A percentile compares a stretch with the other conserved stretches of the same genome.
phyloP scores from a whole-genome alignment of 495 filamentous ascomycete species.

The Penicillium canariense region DNA sequence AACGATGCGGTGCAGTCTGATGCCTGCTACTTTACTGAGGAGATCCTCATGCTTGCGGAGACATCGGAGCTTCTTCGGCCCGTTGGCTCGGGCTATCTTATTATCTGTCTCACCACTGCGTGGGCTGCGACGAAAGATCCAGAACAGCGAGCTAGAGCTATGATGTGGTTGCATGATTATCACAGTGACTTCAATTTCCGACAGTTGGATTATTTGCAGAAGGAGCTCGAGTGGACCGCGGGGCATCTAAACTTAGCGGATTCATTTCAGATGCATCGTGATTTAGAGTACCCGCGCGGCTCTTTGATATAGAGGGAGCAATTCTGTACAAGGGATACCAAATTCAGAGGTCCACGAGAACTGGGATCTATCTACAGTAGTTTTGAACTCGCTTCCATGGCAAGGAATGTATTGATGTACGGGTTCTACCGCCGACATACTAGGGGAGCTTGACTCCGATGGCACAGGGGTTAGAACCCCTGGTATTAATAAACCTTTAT shows the following conservation, averaged over 20 bases:
- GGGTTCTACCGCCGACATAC: too few relatives aligned
- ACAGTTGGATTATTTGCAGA: neutral
- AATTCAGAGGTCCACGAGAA: too few relatives aligned
- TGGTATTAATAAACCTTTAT: neutral
- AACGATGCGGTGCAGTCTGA: conserved; percentile 17
- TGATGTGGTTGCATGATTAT: conserved; percentile 26
- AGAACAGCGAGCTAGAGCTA: conserved; percentile 11
- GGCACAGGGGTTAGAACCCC: neutral
- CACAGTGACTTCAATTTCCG: conserved; percentile 23
- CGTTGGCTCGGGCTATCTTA: conserved; percentile 33
- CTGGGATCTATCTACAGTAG: too few relatives aligned
- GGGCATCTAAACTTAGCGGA: conserved; percentile 16
- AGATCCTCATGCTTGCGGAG: conserved; percentile 31
- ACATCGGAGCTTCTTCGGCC: conserved; percentile 28
- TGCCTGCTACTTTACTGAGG: conserved; percentile 22
- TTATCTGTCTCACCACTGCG: conserved; percentile 28
- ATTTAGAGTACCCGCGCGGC: neutral
- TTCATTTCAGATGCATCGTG: neutral
- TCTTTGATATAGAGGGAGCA: neutral
- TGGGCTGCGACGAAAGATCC: conserved; percentile 28
- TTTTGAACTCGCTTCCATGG: too few relatives aligned
- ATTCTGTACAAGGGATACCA: neutral
- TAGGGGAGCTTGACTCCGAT: too few relatives aligned
- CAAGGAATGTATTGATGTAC: too few relatives aligned
- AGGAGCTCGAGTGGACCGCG: conserved; percentile 11